Evolutionary conservation across 2,329 filamentous ascomycete genomes (phyloP), one percentile per base, ranked within the genome.

Genomic region (Leptographium galeiforme): DNA sequence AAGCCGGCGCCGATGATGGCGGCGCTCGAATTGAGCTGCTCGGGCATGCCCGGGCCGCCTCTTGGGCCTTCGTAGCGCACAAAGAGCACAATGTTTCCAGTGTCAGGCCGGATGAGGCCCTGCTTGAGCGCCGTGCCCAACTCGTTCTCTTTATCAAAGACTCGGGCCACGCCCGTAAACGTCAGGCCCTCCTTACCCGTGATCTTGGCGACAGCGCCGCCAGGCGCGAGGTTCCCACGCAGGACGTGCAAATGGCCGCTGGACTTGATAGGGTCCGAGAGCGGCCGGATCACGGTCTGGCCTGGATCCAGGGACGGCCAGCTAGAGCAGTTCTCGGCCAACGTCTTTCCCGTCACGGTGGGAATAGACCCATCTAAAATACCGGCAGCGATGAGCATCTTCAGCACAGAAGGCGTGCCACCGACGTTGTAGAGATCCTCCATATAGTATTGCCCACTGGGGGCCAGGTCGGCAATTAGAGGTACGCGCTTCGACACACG

Each of bases 11-110:
- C 91, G 85, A 95, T 95, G 60, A 97, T 87, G 18, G 90, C 88
- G 0, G 89, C 89, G 55, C 81, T 86, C 12, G 91, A 87, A 65
- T 86, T 89, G 46, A 97, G 77, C 69, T 95, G 89, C 69, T 97
- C 91, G 2, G 90, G 91, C 91, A 97, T 97, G 45, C 91, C 91
- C 0, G 91, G 91, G 0, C 91, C 91, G 57, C 91, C 91, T 65
- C 88, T 90, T 13, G 91, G 91, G 0, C 91, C 91, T 66, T 97
- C 91, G 66, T 96, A 96, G 25, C 91, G 84, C 52, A 97, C 89
- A 36, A 96, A 82, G 33, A 96, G 73, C 19, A 96, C 91, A 14
- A 95, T 76, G 64, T 94, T 93, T 63, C 93, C 88, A 56, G 71
- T 70, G 18, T 69, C 66, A 19, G 63, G 61, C 39, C 60, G 64